These are phyloP conservation scores for Neocucurbitaria cava DNA, from an alignment of 2,329 filamentous ascomycete species.

Conservation along the genomic window DNA sequence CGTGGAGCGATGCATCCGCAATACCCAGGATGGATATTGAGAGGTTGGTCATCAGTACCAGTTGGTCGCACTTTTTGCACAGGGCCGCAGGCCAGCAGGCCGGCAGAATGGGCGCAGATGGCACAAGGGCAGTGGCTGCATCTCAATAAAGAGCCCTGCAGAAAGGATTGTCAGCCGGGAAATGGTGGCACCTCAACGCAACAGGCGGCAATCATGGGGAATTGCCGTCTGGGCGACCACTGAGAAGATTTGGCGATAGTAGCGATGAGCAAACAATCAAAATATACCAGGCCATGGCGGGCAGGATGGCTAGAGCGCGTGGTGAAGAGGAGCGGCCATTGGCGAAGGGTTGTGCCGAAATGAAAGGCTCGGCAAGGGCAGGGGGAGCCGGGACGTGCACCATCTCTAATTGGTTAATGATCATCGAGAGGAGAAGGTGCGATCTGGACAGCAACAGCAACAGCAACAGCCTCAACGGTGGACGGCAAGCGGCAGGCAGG, in stretches of 20 bases:
- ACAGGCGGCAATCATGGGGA: constrained; percentile 2
- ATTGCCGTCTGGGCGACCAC: background rate
- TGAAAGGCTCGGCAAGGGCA: constrained; percentile 17
- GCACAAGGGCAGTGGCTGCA: constrained; percentile 25
- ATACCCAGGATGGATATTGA: constrained; percentile 1
- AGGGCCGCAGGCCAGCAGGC: constrained; percentile 4
- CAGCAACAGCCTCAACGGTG: background rate
- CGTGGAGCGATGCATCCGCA: background rate
- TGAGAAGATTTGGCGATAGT: constrained; percentile 7
- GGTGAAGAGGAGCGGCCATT: constrained; percentile 15
- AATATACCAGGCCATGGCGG: constrained; percentile 9
- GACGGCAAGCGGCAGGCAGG: background rate
- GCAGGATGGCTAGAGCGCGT: constrained; percentile 2
- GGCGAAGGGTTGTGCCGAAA: constrained; percentile 19
- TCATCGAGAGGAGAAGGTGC: background rate
- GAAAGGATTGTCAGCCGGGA: constrained; percentile 12
- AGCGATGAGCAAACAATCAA: constrained; percentile 19
- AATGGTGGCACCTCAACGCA: constrained; percentile 1
- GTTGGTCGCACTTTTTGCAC: constrained; percentile 11
- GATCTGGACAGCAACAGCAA: background rate
- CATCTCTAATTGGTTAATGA: background rate
- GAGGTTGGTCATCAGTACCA: constrained; percentile 7
- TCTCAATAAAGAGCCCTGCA: constrained; percentile 25
- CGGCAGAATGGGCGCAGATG: constrained; percentile 14
- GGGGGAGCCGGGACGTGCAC: constrained; percentile 15